Evolutionary conservation across 1,139 yeast genomes (phyloP), one percentile per base, ranked within the genome.

Genomic region (Blastobotrys niveus): DNA sequence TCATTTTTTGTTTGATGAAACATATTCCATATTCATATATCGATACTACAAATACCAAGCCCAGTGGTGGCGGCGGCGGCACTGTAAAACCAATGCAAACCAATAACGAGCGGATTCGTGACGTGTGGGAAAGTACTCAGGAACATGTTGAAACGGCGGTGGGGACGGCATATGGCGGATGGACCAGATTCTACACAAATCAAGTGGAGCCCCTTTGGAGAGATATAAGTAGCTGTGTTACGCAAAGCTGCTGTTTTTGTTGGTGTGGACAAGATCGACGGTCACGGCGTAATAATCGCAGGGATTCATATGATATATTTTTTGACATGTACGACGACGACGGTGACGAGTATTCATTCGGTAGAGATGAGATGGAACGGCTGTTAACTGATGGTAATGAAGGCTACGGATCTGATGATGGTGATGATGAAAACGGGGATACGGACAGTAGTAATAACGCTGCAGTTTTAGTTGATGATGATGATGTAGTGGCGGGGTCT

Each of bases 321-420:
- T 59, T 59, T 43, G 63, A 59, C 47, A 52, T 57, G 59, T 59
- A 59, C 45, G 63, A 59, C 35, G 59, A 57, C 31, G 58, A 53
- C 22, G 62, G 56, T 9, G 50, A n/a, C n/a, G n/a, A n/a, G n/a
- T n/a, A n/a, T n/a, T n/a, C 52, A n/a, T 49, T 53, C 39, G 61
- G 55, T 18, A 47, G 55, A 6, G 62, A 56, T 34, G 63, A 59
- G 36, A 45, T 59, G 34, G 63, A 59, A 43, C 49, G 61, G 34
- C 43, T 59, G 30, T 41, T 59, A 29, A 49, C 44, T 34, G 50
- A 47, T 6, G 55, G 52, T 10, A 51, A 45, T 8, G 10, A 24
- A 12, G 10, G 12, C 8, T 12, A 24, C 8, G 12, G 12, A 8
- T 24, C 27, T 24, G 12, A 8, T 8, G 27, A 24, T 12, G 37